Evolutionary conservation across 495 filamentous ascomycete species (phyloP).

Genomic region (Acidomyces sp.): DNA sequence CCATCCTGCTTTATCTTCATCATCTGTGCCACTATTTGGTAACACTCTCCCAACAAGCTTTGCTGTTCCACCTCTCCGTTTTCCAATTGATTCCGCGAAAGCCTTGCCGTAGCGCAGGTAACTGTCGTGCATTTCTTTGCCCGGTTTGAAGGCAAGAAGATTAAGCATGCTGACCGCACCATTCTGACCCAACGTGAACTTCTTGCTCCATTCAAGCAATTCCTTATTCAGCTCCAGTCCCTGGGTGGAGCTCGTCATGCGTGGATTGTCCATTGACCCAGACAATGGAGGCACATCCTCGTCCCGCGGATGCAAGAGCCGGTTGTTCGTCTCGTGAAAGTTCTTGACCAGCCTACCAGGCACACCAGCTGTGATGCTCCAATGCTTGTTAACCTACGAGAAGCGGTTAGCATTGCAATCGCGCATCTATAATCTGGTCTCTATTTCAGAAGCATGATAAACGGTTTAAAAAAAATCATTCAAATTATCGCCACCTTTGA

Average conservation of each 20-base stretch:
- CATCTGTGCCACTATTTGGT: constrained; percentile 14
- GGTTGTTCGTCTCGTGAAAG: constrained; percentile 36
- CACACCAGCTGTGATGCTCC: constrained; percentile 41
- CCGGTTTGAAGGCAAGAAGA: constrained; percentile 45
- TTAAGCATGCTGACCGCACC: constrained; percentile 56
- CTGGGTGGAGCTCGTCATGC: constrained; percentile 32
- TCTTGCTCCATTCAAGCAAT: constrained; percentile 38
- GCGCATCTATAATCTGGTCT: too few species aligned
- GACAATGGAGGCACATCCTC: constrained; percentile 31
- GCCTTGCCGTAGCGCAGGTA: constrained; percentile 48
- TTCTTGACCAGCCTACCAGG: constrained; percentile 37
- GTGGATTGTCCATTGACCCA: constrained; percentile 27
- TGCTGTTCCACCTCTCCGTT: constrained; percentile 41
- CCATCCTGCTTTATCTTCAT: constrained; percentile 30
- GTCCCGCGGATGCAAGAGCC: constrained; percentile 32
- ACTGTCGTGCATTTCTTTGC: constrained; percentile 33
- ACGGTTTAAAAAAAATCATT: too few species aligned
- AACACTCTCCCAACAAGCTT: constrained; percentile 53
- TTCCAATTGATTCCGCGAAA: constrained; percentile 41
- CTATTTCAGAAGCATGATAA: too few species aligned
- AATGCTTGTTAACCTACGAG: constrained; percentile 32
- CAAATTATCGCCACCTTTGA: too few species aligned
- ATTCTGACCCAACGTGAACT: constrained; percentile 11
- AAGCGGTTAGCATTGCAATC: too few species aligned
- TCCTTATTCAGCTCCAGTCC: constrained; percentile 41